Percentiles rank a stretch among this genome's conserved stretches.
Evolutionary conservation across 306 rosid genomes (phyloP).

Genomic region (Rosa multiflora): DNA sequence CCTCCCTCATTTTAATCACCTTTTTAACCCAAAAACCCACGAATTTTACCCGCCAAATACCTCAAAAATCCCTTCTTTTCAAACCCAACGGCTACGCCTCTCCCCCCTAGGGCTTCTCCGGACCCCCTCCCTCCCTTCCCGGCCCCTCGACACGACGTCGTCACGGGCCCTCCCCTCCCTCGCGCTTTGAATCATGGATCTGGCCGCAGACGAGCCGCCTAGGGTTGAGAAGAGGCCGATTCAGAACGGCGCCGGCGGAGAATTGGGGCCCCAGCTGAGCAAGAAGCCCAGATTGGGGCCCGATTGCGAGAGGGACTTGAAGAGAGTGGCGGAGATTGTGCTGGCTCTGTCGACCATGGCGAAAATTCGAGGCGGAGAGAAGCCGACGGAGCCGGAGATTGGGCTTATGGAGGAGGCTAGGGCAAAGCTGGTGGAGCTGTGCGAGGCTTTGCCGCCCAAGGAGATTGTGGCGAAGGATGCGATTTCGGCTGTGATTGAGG

Average conservation of each 20-base stretch:
- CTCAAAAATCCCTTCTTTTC: constrained; percentile 21
- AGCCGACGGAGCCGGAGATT: constrained; percentile 63
- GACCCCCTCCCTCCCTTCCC: background rate
- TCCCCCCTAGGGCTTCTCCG: constrained; percentile 32
- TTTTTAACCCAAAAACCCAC: background rate
- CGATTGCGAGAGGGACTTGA: constrained; percentile 31
- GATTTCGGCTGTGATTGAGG: constrained; percentile 69
- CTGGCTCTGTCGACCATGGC: constrained; percentile 81
- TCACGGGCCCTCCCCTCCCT: background rate
- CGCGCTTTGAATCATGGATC: constrained; percentile 27
- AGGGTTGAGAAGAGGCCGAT: constrained; percentile 35
- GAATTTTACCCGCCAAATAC: constrained; percentile 42
- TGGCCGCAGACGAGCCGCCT: background rate
- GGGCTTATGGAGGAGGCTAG: constrained; percentile 83
- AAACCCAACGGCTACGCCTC: constrained; percentile 18
- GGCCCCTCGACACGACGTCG: constrained; percentile 9
- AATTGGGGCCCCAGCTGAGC: constrained; percentile 27
- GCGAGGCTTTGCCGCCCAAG: constrained; percentile 72
- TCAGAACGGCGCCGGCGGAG: constrained; percentile 42
- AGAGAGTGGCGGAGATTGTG: constrained; percentile 92
- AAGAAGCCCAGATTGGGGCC: constrained; percentile 56
- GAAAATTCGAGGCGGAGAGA: constrained; percentile 63
- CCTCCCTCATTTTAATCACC: constrained; percentile 12
- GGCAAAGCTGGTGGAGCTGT: constrained; percentile 58
- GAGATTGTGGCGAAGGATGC: constrained; percentile 71